Evolutionary conservation across 2,329 filamentous ascomycete genomes (phyloP), one percentile per base, ranked within the genome.

Genomic region (Paracorniculantispora psalliotae): DNA sequence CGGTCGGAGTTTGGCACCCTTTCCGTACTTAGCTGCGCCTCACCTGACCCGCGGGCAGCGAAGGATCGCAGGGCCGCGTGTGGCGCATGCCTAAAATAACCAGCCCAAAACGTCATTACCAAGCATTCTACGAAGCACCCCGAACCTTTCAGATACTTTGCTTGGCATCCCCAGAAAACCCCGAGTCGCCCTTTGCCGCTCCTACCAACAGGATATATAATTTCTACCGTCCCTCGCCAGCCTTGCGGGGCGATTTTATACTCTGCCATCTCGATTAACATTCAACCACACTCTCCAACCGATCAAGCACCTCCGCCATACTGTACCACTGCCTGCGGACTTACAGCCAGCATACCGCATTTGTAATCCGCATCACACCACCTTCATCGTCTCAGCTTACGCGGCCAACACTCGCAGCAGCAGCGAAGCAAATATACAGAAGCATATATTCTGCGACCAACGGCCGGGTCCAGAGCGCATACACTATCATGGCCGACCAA

Each of bases 91-190:
- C 30, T 54, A 35, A n/a, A n/a, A n/a, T n/a, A n/a, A 47, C 13
- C 52, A 25, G 21, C 49, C 19, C 17, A 30, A 39, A 37, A 59
- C 61, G 59, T 61, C 61, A 47, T 61, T 64, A 66, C 66, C 64
- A 63, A 66, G 68, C 60, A 63, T 62, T n/a, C 59, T 57, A 62
- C 19, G 17, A 28, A 28, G 21, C 35, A 25, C 50, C 47, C 57
- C 39, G 54, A 49, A 57, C 25, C 54, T 33, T 50, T 50, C 46
- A 43, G 54, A 50, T 23, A 33, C 39, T 28, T 52, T 13, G 21
- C 33, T 47, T 25, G 50, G 37, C 25, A 55, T 37, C 41, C 39
- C 51, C 39, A 23, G 39, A 44, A 54, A 44, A 33, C 10, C 39
- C 28, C 51, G n/a, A 25, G 12, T n/a, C 51, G 25, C 37, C 44